A percentile compares a stretch with the other conserved stretches of the same genome.
Conservation (phyloP, 768 basidiomycete genomes). For the Boletus rubescentipes region DNA sequence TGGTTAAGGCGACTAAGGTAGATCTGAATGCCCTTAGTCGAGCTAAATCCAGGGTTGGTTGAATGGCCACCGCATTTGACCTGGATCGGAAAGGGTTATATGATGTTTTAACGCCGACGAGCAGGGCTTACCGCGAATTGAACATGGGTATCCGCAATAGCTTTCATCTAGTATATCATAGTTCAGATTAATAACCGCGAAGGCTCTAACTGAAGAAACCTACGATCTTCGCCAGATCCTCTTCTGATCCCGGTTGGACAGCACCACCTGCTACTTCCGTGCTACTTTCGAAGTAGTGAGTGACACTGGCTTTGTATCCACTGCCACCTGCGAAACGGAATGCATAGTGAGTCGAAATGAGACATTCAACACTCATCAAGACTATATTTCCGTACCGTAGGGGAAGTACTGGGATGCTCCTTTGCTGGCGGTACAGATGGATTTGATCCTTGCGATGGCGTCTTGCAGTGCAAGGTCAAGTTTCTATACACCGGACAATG, state of each 20-base stretch:
- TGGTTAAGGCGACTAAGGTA: slow-evolving; percentile 26
- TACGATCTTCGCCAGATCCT: slow-evolving; percentile 8
- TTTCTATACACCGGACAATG: background rate
- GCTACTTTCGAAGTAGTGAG: slow-evolving; percentile 16
- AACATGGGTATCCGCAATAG: slow-evolving; percentile 2
- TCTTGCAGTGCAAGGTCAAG: background rate
- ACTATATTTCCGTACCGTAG: background rate
- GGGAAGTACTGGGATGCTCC: slow-evolving; percentile 10
- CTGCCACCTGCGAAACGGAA: slow-evolving; percentile 6
- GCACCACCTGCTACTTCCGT: slow-evolving; percentile 7
- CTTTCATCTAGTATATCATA: slow-evolving; percentile 4
- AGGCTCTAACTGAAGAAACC: background rate
- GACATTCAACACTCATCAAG: background rate
- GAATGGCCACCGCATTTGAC: slow-evolving; percentile 36
- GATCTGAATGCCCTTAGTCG: slow-evolving; percentile 33
- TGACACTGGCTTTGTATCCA: slow-evolving; percentile 13
- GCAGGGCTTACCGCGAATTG: slow-evolving; percentile 11
- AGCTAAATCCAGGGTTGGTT: slow-evolving; percentile 31
- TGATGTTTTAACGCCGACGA: background rate
- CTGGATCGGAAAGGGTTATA: slow-evolving; percentile 7
- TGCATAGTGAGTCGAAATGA: background rate
- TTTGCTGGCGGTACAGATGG: background rate
- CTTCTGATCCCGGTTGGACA: slow-evolving; percentile 14
- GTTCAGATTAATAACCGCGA: background rate
- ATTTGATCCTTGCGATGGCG: background rate